Conservation (phyloP, 371 early-diverging fungal species). For the Apophysomyces variabilis region DNA sequence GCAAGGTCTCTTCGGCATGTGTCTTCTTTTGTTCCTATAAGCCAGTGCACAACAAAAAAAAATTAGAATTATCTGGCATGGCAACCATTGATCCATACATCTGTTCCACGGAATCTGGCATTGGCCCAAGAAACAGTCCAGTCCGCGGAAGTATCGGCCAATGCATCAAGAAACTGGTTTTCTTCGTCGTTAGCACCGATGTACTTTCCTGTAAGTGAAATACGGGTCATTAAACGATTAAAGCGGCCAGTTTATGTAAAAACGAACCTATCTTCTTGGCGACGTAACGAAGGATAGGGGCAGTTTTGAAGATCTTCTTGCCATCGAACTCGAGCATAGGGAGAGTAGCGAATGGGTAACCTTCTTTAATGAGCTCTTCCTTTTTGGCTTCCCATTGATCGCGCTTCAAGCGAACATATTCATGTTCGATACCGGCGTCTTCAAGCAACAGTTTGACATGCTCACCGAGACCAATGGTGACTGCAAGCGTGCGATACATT, state of each 20-base stretch:
- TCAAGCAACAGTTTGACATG: conserved; percentile 27
- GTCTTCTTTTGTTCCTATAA: conserved; percentile 13
- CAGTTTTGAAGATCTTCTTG: conserved; percentile 27
- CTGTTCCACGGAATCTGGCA: conserved; percentile 1
- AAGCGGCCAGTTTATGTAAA: neutral
- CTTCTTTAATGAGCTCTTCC: conserved; percentile 14
- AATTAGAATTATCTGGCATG: neutral
- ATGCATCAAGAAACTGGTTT: conserved; percentile 22
- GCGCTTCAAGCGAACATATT: conserved; percentile 20
- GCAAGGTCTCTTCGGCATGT: neutral
- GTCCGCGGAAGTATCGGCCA: neutral
- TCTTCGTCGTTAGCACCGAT: conserved; percentile 29
- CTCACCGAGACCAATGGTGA: conserved; percentile 31
- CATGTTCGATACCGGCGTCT: conserved; percentile 31
- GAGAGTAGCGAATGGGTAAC: conserved; percentile 18
- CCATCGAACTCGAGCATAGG: conserved; percentile 31
- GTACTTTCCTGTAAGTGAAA: conserved; percentile 25
- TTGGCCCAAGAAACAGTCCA: neutral
- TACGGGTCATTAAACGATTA: neutral
- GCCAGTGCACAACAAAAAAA: neutral
- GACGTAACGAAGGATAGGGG: conserved; percentile 28
- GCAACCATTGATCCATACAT: conserved; percentile 15
- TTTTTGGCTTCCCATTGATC: conserved; percentile 26
- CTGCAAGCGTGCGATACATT: neutral
- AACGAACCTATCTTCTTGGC: conserved; percentile 25